A percentile compares a stretch with the other conserved stretches of the same genome.
Evolutionary conservation across 108 stramenopile species (phyloP).

Genomic region (Cyclostephanos invisitatus): DNA sequence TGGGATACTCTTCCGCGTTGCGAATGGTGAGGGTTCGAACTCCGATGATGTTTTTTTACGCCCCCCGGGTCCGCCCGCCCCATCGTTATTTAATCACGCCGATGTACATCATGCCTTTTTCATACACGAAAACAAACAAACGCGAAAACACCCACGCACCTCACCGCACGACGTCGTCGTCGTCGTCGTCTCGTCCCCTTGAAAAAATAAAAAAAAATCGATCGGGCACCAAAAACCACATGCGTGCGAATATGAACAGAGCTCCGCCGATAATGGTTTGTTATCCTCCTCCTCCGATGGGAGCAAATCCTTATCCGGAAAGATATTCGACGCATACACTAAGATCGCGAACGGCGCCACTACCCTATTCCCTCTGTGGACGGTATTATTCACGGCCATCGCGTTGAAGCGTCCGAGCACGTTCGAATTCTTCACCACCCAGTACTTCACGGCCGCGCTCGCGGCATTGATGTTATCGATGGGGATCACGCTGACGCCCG

Average conservation of each 20-base stretch:
- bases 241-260: no score
- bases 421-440: constrained; percentile 96
- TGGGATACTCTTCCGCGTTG: not conserved
- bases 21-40: not conserved
- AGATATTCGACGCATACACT: constrained; percentile 84
- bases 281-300: not conserved
- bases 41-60: no score
- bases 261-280: not conserved
- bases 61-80: no score
- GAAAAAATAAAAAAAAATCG: no score
- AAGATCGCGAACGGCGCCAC: constrained; percentile 85
- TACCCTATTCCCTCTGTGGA: constrained; percentile 94
- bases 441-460: constrained; percentile 93
- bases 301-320: constrained; percentile 48
- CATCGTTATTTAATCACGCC: no score
- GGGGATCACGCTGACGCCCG: constrained; percentile 95
- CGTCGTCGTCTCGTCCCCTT: no score
- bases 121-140: no score
- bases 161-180: no score
- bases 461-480: constrained; percentile 97
- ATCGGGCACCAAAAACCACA: no score
- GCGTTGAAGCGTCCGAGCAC: constrained; percentile 84
- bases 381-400: constrained; percentile 82
- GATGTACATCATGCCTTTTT: no score
- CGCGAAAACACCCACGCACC: no score